phyloP scores from a whole-genome alignment of 495 filamentous ascomycete species.

The Trichoderma virens region DNA sequence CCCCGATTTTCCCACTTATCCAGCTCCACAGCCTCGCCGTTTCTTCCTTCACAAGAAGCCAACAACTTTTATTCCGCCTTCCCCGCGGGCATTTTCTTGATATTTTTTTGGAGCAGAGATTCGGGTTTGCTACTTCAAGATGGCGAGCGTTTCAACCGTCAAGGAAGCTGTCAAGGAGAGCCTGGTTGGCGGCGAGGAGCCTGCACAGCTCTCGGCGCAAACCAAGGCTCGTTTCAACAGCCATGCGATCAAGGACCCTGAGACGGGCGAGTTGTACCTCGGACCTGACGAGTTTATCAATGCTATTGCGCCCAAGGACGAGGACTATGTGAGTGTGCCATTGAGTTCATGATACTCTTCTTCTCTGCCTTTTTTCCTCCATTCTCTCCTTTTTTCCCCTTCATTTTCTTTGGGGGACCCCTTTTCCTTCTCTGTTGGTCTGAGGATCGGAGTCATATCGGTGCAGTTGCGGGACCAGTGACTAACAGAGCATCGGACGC shows the following conservation, averaged over 20 bases:
- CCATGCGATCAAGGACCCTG: constrained; percentile 67
- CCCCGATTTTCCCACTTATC: neutral
- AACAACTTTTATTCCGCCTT: constrained; percentile 12
- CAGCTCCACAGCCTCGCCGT: constrained; percentile 3
- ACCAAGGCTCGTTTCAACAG: constrained; percentile 65
- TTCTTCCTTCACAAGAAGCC: constrained; percentile 7
- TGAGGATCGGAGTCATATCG: constrained; percentile 1
- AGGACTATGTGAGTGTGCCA: constrained; percentile 73
- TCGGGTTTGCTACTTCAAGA: constrained; percentile 14
- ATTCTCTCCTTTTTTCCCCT: neutral
- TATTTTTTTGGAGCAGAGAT: neutral
- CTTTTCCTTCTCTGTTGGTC: constrained; percentile 18
- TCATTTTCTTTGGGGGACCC: neutral
- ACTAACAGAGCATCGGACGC: neutral
- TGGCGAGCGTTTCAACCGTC: constrained; percentile 39
- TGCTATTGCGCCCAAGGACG: constrained; percentile 76
- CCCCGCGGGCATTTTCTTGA: neutral
- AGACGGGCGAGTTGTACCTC: constrained; percentile 72
- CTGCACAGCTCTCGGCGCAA: constrained; percentile 51
- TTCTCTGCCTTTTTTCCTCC: neutral
- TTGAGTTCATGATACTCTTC: neutral
- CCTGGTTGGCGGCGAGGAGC: constrained; percentile 57
- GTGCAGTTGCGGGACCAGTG: constrained; percentile 1
- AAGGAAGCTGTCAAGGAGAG: constrained; percentile 71
- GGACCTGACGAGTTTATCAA: constrained; percentile 76